phyloP scores from a whole-genome alignment of 805 yeast genomes.

The Blastobotrys muscicola region DNA sequence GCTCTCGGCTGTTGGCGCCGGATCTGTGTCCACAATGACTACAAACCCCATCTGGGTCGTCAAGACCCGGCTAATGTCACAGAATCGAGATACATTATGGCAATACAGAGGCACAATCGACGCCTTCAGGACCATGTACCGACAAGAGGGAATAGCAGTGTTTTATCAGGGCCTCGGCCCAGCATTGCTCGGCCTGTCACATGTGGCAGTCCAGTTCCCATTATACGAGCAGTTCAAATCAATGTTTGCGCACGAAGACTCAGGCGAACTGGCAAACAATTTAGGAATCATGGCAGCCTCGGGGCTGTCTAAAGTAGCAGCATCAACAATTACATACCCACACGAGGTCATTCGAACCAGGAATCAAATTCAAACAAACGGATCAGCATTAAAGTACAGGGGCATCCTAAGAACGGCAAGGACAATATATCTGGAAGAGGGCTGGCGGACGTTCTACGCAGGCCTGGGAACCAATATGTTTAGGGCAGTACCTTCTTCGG shows the following conservation, averaged over 20 bases:
- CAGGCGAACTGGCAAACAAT: conserved; percentile 13
- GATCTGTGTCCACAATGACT: conserved; percentile 69
- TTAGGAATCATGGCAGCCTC: conserved; percentile 45
- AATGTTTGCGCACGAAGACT: conserved; percentile 29
- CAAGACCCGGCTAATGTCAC: conserved; percentile 84
- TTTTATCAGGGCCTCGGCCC: conserved; percentile 89
- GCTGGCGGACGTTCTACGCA: conserved; percentile 74
- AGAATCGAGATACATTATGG: conserved; percentile 26
- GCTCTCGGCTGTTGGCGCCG: conserved; percentile 74
- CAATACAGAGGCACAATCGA: conserved; percentile 70
- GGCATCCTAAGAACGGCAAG: conserved; percentile 29
- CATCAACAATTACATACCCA: conserved; percentile 84
- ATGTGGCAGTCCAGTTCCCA: conserved; percentile 95
- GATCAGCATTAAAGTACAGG: conserved; percentile 19
- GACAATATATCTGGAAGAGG: conserved; percentile 52
- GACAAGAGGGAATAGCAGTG: conserved; percentile 66
- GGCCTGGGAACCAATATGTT: conserved; percentile 81
- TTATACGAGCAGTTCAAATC: conserved; percentile 74
- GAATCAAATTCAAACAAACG: conserved; percentile 48
- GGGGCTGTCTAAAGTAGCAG: conserved; percentile 75
- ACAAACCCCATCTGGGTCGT: conserved; percentile 98
- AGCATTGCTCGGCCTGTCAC: conserved; percentile 79
- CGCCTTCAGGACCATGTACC: conserved; percentile 73
- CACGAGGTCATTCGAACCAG: conserved; percentile 92
- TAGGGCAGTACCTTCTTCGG: conserved; percentile 90